These are phyloP conservation scores for Nannizziopsis arthrosporioides DNA, from an alignment of 2,329 filamentous ascomycete genomes.

Conservation along the genomic window DNA sequence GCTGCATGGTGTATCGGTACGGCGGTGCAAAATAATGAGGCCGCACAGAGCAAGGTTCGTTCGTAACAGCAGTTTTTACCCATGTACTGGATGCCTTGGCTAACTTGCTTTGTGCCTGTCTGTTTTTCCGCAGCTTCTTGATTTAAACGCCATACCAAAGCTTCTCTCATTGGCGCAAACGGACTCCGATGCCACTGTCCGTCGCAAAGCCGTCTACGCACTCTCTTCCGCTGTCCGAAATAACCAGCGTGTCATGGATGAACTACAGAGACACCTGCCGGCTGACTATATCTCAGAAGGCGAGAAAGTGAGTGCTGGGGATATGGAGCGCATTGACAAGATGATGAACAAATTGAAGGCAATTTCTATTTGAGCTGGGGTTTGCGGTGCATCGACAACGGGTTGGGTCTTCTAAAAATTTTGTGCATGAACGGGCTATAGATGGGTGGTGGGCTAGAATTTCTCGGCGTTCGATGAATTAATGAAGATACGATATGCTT, in stretches of 20 bases:
- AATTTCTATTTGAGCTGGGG: not conserved
- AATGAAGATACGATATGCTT: not conserved
- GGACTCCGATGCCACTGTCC: slow-evolving; percentile 51
- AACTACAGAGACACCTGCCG: slow-evolving; percentile 55
- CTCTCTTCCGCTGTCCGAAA: slow-evolving; percentile 79
- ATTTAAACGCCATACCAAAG: slow-evolving; percentile 54
- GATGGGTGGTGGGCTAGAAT: not conserved
- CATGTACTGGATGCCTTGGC: slow-evolving; percentile 32
- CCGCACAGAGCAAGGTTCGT: slow-evolving; percentile 61
- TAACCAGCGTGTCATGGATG: slow-evolving; percentile 63
- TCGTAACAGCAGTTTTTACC: slow-evolving; percentile 9
- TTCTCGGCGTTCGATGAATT: not conserved
- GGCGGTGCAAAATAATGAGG: slow-evolving; percentile 89
- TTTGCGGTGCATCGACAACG: not conserved
- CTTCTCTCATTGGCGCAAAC: slow-evolving; percentile 55
- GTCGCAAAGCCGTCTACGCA: slow-evolving; percentile 81
- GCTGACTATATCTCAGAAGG: slow-evolving; percentile 49
- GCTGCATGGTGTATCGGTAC: slow-evolving; percentile 93
- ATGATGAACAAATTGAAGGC: slow-evolving; percentile 56
- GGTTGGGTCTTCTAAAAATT: not conserved
- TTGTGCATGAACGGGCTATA: not conserved
- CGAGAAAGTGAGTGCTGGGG: slow-evolving; percentile 61
- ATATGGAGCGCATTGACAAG: slow-evolving; percentile 77
- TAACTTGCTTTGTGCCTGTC: not conserved
- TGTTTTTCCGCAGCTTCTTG: slow-evolving; percentile 35